A percentile compares a stretch with the other conserved stretches of the same genome.
Evolutionary conservation across 2,329 filamentous ascomycete species (phyloP).

Genomic region (Sporothrix sp.): DNA sequence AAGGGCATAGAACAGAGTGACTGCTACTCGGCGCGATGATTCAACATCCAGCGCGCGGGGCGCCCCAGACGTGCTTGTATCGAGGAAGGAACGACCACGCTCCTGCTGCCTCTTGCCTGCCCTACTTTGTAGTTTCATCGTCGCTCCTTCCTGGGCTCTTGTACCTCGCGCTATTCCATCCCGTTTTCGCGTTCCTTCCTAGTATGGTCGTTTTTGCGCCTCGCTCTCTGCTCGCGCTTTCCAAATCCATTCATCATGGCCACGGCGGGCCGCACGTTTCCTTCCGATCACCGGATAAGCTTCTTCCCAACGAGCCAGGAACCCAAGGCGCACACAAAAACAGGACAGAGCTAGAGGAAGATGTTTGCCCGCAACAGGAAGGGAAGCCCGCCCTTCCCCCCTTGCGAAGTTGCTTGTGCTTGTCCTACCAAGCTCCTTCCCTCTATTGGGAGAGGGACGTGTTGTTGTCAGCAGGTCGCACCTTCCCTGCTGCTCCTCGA

Average conservation of each 20-base stretch:
- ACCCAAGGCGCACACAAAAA: not conserved
- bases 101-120: too few species aligned
- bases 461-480: not conserved
- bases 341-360: conserved; percentile 6
- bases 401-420: not conserved
- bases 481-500: not conserved
- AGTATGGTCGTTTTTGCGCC: not conserved
- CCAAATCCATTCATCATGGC: not conserved
- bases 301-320: not conserved
- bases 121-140: too few species aligned
- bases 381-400: not conserved
- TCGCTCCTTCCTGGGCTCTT: not conserved
- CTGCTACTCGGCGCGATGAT: not conserved
- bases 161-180: not conserved
- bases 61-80: too few species aligned
- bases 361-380: conserved; percentile 7
- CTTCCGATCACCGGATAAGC: not conserved
- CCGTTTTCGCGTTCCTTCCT: not conserved
- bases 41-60: not conserved
- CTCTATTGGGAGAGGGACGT: not conserved
- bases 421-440: not conserved
- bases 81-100: too few species aligned
- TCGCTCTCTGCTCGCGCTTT: not conserved
- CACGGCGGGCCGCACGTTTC: not conserved
- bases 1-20: not conserved